Conservation (phyloP, 2,329 filamentous ascomycete species). For the Cladophialophora exuberans region DNA sequence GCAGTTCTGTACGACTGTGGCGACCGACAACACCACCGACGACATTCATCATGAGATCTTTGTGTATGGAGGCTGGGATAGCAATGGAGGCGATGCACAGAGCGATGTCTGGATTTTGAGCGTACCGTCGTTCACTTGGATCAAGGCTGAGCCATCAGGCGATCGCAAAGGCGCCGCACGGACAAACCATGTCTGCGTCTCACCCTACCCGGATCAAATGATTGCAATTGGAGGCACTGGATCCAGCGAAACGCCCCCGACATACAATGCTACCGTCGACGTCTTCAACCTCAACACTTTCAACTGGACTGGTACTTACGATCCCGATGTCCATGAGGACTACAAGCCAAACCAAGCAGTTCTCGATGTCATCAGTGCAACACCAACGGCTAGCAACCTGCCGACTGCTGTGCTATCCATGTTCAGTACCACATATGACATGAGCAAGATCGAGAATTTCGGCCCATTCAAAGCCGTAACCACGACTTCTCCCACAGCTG, state of each 20-base stretch:
- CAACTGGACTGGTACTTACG: slow-evolving; percentile 38
- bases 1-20: slow-evolving; percentile 46
- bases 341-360: slow-evolving; percentile 34
- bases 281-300: slow-evolving; percentile 43
- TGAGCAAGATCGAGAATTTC: slow-evolving; percentile 57
- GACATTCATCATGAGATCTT: slow-evolving; percentile 41
- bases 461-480: slow-evolving; percentile 54
- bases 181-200: slow-evolving; percentile 39
- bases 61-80: slow-evolving; percentile 41
- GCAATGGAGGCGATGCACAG: slow-evolving; percentile 28
- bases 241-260: background rate
- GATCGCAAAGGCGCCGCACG: slow-evolving; percentile 27
- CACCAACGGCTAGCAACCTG: slow-evolving; percentile 29
- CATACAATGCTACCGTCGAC: slow-evolving; percentile 46
- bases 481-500: background rate
- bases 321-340: slow-evolving; percentile 35
- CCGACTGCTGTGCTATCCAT: slow-evolving; percentile 45
- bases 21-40: slow-evolving; percentile 41
- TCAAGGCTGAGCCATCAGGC: slow-evolving; percentile 1
- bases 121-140: slow-evolving; percentile 33
- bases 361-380: slow-evolving; percentile 36
- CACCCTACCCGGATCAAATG: slow-evolving; percentile 54
- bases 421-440: slow-evolving; percentile 61
- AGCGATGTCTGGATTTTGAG: slow-evolving; percentile 40
- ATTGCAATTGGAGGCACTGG: slow-evolving; percentile 41